Evolutionary conservation across 768 basidiomycete genomes (phyloP).

Genomic region (Amanita fuliginea): DNA sequence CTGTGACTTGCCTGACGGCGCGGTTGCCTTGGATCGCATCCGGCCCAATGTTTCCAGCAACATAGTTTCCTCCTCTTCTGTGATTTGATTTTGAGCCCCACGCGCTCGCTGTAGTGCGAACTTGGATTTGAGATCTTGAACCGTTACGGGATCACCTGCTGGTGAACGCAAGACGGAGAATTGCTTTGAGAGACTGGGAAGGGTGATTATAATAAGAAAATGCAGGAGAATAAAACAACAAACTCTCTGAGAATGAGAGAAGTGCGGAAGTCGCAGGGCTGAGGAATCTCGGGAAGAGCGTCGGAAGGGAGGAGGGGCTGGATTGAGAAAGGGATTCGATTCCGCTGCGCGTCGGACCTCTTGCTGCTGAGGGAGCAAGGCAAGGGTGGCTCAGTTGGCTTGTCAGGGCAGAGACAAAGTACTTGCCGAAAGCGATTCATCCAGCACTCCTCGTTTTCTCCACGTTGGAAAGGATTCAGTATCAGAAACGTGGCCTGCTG

Average conservation of each 20-base stretch:
- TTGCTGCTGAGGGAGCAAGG: slow-evolving; percentile 36
- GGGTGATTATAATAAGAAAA: slow-evolving; percentile 5
- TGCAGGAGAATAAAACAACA: slow-evolving; percentile 19
- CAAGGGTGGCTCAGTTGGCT: slow-evolving; percentile 14
- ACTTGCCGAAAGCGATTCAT: slow-evolving; percentile 84
- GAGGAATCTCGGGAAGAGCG: slow-evolving; percentile 46
- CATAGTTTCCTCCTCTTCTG: slow-evolving; percentile 81
- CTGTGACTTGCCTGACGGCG: slow-evolving; percentile 21
- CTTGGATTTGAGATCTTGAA: slow-evolving; percentile 53
- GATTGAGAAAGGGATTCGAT: slow-evolving; percentile 22
- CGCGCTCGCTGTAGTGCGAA: slow-evolving; percentile 70
- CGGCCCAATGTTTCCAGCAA: slow-evolving; percentile 61
- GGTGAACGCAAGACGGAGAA: slow-evolving; percentile 71
- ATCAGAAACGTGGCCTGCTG: slow-evolving; percentile 66
- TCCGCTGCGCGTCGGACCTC: slow-evolving; percentile 62
- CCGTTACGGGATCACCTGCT: slow-evolving; percentile 50
- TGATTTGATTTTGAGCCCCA: slow-evolving; percentile 56
- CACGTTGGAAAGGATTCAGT: slow-evolving; percentile 45
- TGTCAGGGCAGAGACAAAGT: slow-evolving; percentile 13
- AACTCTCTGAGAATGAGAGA: slow-evolving; percentile 82
- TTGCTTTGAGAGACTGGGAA: slow-evolving; percentile 61
- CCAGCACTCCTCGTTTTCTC: slow-evolving; percentile 45
- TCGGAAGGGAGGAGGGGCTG: slow-evolving; percentile 13
- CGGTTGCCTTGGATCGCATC: slow-evolving; percentile 24
- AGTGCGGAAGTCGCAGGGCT: slow-evolving; percentile 72